Conservation (phyloP, 2,329 filamentous ascomycete genomes). For the Helminthosporium solani region DNA sequence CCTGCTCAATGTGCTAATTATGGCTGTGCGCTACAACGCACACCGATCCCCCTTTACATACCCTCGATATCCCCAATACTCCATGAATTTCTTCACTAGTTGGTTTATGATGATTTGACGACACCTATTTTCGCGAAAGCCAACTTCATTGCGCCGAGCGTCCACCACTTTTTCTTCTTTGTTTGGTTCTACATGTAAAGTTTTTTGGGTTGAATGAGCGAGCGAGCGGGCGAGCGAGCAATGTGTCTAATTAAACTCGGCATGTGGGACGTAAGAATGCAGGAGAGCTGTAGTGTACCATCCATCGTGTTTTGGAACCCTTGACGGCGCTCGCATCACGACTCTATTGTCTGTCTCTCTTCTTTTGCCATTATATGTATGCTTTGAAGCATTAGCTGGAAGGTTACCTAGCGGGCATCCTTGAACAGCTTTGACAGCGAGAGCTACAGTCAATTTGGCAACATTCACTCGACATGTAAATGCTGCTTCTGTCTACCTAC, state of each 20-base stretch:
- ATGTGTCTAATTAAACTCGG: neutral
- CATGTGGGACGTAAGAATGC: neutral
- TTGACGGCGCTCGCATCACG: too few species aligned
- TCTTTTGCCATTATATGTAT: neutral
- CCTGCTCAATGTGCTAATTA: neutral
- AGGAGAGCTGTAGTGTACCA: neutral
- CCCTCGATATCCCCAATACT: conserved; percentile 26
- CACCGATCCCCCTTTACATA: conserved; percentile 23
- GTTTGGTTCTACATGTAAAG: neutral
- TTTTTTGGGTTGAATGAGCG: neutral
- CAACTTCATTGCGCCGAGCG: neutral
- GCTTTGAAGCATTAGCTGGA: conserved; percentile 1
- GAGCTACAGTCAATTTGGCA: too few species aligned
- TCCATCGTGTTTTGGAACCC: too few species aligned
- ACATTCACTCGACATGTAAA: too few species aligned
- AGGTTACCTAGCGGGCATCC: neutral
- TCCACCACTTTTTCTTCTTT: neutral
- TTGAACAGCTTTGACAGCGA: too few species aligned
- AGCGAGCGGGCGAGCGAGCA: too few species aligned
- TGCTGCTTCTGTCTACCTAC: too few species aligned
- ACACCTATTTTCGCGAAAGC: conserved; percentile 12
- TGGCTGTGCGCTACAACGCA: neutral
- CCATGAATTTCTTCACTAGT: conserved; percentile 9
- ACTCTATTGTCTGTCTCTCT: conserved; percentile 1
- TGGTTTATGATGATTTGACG: conserved; percentile 26